These are phyloP conservation scores for Kodamaea derodonti DNA, from an alignment of 1,139 yeast genomes.

Conservation along the genomic window DNA sequence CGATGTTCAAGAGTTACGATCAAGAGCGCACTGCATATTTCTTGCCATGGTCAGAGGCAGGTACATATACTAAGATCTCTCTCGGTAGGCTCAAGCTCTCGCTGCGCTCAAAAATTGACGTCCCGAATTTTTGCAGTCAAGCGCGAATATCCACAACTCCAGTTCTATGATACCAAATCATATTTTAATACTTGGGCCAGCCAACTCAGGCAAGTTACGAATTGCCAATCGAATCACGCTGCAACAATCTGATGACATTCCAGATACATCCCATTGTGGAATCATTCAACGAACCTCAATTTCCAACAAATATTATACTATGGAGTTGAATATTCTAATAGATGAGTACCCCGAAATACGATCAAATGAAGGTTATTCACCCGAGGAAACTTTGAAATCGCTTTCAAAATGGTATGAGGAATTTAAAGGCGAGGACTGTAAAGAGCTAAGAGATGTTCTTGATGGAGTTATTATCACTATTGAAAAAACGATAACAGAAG, in stretches of 20 bases:
- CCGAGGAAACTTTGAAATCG: conserved; percentile 11
- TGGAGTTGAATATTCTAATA: conserved; percentile 29
- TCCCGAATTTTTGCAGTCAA: no score
- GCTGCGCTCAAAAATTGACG: no score
- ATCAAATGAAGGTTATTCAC: neutral
- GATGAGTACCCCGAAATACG: conserved; percentile 35
- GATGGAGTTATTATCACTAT: conserved; percentile 39
- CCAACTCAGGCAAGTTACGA: conserved; percentile 34
- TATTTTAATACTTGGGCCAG: conserved; percentile 37
- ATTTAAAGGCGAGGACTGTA: conserved; percentile 25
- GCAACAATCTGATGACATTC: conserved; percentile 5
- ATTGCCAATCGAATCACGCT: conserved; percentile 20
- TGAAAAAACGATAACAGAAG: conserved; percentile 11
- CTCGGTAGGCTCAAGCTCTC: no score
- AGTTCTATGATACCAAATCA: conserved; percentile 24
- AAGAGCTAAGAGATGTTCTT: conserved; percentile 36
- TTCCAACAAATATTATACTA: conserved; percentile 31
- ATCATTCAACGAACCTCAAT: conserved; percentile 26
- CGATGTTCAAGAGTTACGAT: no score
- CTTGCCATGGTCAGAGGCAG: no score
- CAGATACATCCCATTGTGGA: conserved; percentile 33
- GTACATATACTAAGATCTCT: no score
- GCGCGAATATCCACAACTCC: no score
- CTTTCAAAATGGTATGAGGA: conserved; percentile 30
- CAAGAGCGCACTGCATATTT: no score